phyloP scores from a whole-genome alignment of 345 rosid species.

The Iberis pinnata region DNA sequence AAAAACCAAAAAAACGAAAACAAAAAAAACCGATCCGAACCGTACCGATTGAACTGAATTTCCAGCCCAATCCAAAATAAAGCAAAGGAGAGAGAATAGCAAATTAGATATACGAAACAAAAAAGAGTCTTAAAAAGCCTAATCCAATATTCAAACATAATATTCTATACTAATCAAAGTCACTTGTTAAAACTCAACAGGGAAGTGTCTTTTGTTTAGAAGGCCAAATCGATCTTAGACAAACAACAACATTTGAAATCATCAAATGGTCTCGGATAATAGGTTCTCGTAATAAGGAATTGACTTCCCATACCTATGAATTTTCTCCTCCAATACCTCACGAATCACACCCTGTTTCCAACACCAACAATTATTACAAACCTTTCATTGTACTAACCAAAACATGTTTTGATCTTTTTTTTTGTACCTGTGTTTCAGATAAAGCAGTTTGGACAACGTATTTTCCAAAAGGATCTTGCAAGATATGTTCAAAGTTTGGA shows the following conservation, averaged over 20 bases:
- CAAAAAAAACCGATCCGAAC: too few species aligned
- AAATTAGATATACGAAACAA: too few species aligned
- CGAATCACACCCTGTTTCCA: conserved; percentile 44
- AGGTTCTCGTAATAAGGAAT: conserved; percentile 73
- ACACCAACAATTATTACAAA: conserved; percentile 7
- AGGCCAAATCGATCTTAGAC: neutral
- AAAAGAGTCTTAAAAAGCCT: too few species aligned
- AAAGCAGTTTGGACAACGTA: conserved; percentile 74
- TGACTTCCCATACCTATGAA: conserved; percentile 38
- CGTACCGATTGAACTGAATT: too few species aligned
- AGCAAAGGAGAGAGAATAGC: too few species aligned
- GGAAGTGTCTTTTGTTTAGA: neutral
- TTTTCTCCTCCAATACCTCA: conserved; percentile 40
- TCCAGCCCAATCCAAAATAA: too few species aligned
- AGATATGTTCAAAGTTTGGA: conserved; percentile 49
- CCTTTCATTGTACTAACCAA: neutral
- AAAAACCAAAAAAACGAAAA: too few species aligned
- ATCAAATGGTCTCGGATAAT: conserved; percentile 48
- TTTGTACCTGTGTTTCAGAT: conserved; percentile 42
- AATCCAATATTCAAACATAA: conserved; percentile 1
- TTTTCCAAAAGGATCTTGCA: conserved; percentile 73
- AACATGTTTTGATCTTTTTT: neutral
- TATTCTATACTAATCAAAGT: conserved; percentile 5
- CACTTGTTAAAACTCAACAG: conserved; percentile 40
- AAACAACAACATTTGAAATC: conserved; percentile 32